Evolutionary conservation across 1,284 basidiomycete genomes (phyloP), one percentile per base, ranked within the genome.

Genomic region (Lentinus polychrous): DNA sequence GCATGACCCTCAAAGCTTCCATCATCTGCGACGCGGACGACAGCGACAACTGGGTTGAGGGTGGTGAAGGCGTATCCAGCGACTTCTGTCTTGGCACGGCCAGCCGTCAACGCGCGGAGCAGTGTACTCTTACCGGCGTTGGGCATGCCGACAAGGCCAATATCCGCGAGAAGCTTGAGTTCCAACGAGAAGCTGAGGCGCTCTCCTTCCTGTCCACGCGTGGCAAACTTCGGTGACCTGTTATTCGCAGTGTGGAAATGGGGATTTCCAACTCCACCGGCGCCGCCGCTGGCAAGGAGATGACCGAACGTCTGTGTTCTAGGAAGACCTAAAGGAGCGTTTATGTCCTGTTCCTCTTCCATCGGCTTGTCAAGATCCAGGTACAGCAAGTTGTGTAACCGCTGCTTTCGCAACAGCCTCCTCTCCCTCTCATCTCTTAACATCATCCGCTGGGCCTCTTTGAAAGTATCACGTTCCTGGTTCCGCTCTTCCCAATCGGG

Each of bases 51-150:
- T 1, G 95, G 96, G 55, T 95, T 95, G 36, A 98, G 74, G 1
- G 94, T 99, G 8, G 95, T 97, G 66, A 98, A 98, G 1, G 90
- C 85, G 66, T 96, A 97, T 6, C 83, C 78, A 0, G 94, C 96
- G 4, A 98, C 86, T 59, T 92, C 86, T 2, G 90, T 92, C 59
- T 83, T 84, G 10, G 89, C 87, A 14, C 86, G 70, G 1, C 86
- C 85, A 4, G 89, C 91, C 0, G 94, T 97, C 15, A 99, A 70
- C 0, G 93, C 91, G 11, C 91, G 84, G 2, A 99, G 72, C 15
- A 99, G 71, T 0, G 95, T 99, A 62, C 86, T 88, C 67, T 91
- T 90, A 23, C 88, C 86, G 0, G 91, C 93, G 59, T 99, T 99
- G 1, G 96, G 96, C 67, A 97, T 83, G 0, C 95, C 96, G 2